phyloP scores from a whole-genome alignment of 2,329 filamentous ascomycete species.

The Aspergillus brunneoviolaceus region DNA sequence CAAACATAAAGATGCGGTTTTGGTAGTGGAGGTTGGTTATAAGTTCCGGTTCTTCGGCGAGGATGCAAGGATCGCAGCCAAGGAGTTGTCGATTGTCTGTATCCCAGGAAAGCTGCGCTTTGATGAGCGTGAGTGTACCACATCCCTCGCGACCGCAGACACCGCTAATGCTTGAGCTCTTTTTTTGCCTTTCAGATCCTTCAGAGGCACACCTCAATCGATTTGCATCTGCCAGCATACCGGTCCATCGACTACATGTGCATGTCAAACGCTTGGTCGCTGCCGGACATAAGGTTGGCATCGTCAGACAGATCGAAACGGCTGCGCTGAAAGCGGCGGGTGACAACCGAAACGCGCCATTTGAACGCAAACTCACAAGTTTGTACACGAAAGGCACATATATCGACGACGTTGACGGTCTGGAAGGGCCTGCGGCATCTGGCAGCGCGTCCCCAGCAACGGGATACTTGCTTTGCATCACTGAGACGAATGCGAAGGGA shows the following conservation, averaged over 20 bases:
- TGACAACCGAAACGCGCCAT: slow-evolving; percentile 90
- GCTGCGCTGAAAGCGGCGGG: slow-evolving; percentile 93
- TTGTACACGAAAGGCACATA: slow-evolving; percentile 98
- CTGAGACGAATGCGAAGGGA: slow-evolving; percentile 76
- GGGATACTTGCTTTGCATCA: slow-evolving; percentile 92
- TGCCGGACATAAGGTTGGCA: slow-evolving; percentile 92
- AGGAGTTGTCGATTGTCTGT: slow-evolving; percentile 90
- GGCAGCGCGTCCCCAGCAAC: slow-evolving; percentile 60
- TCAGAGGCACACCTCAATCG: slow-evolving; percentile 89
- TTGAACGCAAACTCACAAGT: slow-evolving; percentile 89
- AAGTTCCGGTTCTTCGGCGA: slow-evolving; percentile 98
- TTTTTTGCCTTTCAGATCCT: slow-evolving; percentile 53
- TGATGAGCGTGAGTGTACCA: slow-evolving; percentile 68
- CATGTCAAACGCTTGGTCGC: slow-evolving; percentile 91
- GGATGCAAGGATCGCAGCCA: slow-evolving; percentile 84
- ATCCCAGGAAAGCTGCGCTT: slow-evolving; percentile 94
- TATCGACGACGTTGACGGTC: slow-evolving; percentile 84
- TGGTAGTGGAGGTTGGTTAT: slow-evolving; percentile 95
- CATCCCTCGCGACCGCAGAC: not conserved
- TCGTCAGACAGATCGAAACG: slow-evolving; percentile 92
- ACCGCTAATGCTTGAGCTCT: not conserved
- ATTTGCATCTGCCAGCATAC: slow-evolving; percentile 95
- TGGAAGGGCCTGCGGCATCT: slow-evolving; percentile 61
- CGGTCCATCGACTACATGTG: slow-evolving; percentile 84
- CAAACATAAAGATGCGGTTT: slow-evolving; percentile 81